These are phyloP conservation scores for Ceratocystiopsis minuta DNA, from an alignment of 2,329 filamentous ascomycete species.

Conservation along the genomic window DNA sequence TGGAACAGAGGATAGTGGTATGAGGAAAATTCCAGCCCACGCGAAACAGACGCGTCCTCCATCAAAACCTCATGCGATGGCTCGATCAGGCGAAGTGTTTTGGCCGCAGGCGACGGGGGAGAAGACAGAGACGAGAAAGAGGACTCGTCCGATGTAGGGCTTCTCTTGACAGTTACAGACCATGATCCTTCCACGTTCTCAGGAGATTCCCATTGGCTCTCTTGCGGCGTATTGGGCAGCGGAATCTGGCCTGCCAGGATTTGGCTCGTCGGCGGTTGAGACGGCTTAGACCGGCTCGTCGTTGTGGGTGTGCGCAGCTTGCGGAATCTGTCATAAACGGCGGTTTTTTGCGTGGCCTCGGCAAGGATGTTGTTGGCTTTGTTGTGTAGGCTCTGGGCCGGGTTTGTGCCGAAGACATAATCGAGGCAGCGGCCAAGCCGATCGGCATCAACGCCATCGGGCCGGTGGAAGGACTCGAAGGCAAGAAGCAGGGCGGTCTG, in stretches of 20 bases:
- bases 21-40: too few species aligned
- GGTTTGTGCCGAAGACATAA: slow-evolving; percentile 46
- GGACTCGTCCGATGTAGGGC: too few species aligned
- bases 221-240: slow-evolving; percentile 12
- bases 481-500: slow-evolving; percentile 52
- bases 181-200: background rate
- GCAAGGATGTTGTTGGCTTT: slow-evolving; percentile 44
- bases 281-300: slow-evolving; percentile 15
- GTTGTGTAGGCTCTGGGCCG: slow-evolving; percentile 25
- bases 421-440: slow-evolving; percentile 56
- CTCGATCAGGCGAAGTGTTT: too few species aligned
- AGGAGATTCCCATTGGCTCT: background rate
- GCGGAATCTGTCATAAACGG: slow-evolving; percentile 39
- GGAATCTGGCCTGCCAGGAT: slow-evolving; percentile 13
- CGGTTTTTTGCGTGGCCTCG: slow-evolving; percentile 43
- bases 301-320: slow-evolving; percentile 34
- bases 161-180: background rate
- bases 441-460: slow-evolving; percentile 34
- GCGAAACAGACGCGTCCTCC: too few species aligned
- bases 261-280: too few species aligned
- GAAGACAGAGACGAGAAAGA: too few species aligned
- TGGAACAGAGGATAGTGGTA: too few species aligned
- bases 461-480: slow-evolving; percentile 46
- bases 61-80: too few species aligned
- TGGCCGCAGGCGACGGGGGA: too few species aligned